These are phyloP conservation scores for Botryotinia narcissicola DNA, from an alignment of 2,329 filamentous ascomycete genomes.

Conservation along the genomic window DNA sequence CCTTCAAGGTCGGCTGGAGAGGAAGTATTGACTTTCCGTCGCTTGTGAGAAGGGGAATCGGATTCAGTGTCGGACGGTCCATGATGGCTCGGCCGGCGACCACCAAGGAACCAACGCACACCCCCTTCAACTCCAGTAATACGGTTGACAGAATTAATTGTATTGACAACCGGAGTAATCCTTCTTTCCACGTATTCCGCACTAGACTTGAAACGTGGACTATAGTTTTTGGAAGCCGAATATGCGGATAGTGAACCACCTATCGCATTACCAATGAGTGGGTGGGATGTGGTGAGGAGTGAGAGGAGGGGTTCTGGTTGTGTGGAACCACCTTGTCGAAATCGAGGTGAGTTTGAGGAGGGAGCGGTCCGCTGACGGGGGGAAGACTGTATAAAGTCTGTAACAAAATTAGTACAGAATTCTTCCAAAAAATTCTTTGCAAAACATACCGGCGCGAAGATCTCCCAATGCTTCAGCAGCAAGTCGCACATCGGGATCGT, in stretches of 20 bases:
- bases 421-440: neutral
- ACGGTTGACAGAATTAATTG: constrained; percentile 77
- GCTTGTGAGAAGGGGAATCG: constrained; percentile 52
- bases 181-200: constrained; percentile 90
- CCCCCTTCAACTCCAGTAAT: constrained; percentile 86
- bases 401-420: constrained; percentile 21
- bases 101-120: constrained; percentile 77
- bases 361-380: constrained; percentile 36
- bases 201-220: constrained; percentile 81
- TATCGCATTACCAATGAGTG: constrained; percentile 79
- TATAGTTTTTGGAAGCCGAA: constrained; percentile 83
- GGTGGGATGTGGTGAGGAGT: constrained; percentile 84
- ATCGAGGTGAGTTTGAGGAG: constrained; percentile 40
- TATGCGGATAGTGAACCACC: constrained; percentile 84
- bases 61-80: constrained; percentile 47
- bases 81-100: constrained; percentile 40
- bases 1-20: constrained; percentile 36
- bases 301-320: constrained; percentile 78
- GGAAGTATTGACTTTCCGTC: constrained; percentile 54
- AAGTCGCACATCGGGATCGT: constrained; percentile 65
- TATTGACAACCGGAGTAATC: constrained; percentile 81
- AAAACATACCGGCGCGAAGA: constrained; percentile 63
- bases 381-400: constrained; percentile 68
- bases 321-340: constrained; percentile 31
- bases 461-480: constrained; percentile 76